Evolutionary conservation across 2,329 filamentous ascomycete species (phyloP), one percentile per base, ranked within the genome.

Genomic region (Cladosporium austrohemisphaericum): DNA sequence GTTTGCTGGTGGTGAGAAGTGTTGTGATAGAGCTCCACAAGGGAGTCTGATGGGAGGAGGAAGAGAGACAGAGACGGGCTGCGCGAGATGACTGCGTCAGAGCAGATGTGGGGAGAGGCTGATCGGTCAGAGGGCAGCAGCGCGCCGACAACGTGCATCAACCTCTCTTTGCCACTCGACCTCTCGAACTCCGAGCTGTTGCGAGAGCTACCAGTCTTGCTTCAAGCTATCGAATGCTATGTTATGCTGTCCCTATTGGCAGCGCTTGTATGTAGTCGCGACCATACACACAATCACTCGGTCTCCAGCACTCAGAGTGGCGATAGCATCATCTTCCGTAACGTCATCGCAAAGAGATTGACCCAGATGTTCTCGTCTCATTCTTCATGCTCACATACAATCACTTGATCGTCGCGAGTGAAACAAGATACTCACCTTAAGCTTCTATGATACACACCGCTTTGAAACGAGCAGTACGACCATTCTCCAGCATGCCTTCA

Each of bases 31-130:
- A 50, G 37, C 44, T 25, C 50, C 53, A 49, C 50, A 50, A 47
- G 47, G 51, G 53, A 46, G 46, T 52, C 49, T 52, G 50, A 49
- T 52, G 50, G 40, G 49, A 41, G 41, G 32, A 50, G 45, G 45
- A 41, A 32, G 28, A 43, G 32, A 18, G 41, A 36, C 32, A 36
- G 32, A 16, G 31, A 20, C 20, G 32, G 43, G 23, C 19, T 7
- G 28, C 22, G 26, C n/a, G 28, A 28, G 22, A 46, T 46, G 43
- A 26, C 32, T 46, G 32, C 43, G 32, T 46, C 32, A 40, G 14
- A 18, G 23, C 38, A 29, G 33, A 19, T 10, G 11, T 26, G 28
- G 19, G 33, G 33, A 36, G 33, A 19, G 33, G 33, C 33, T 20
- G n/a, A n/a, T n/a, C n/a, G n/a, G n/a, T n/a, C n/a, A n/a, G n/a